Base-by-base conservation (phyloP, 2,329 filamentous ascomycete genomes). In the Cladophialophora immunda region DNA sequence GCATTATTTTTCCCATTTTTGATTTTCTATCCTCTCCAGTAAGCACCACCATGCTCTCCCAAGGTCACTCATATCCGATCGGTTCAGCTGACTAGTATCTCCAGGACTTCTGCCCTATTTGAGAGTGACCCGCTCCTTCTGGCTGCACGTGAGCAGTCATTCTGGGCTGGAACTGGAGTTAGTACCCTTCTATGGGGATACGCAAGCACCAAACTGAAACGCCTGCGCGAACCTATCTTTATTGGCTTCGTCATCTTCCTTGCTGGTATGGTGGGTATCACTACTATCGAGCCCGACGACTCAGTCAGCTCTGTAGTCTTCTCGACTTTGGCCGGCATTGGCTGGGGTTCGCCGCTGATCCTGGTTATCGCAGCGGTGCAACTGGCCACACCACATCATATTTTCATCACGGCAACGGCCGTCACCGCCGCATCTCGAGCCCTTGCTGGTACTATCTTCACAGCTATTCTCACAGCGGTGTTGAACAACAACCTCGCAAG, bases 331-430 rank as follows among this genome's bases (percentile, higher is more conserved):
- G 32, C 55, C 8, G 65, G 65, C n/a, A 15, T 61, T 50, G 65
- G 65, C 4, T 55, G 60, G 41, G 65, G 61, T 3, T 54, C 54
- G 30, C 22, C 47, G 15, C 19, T 68, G 7, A 61, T 61, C 56
- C 17, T 60, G 6, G 47, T 65, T 32, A 61, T 61, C 15, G 15
- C 65, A 7, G 53, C 29, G 8, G 62, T 68, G 11, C 65, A 68
- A 27, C 41, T 68, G 2, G 25, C 56, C 6, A 53, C 62, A n/a
- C 65, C 65, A 7, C 56, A 60, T 47, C 38, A 45, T 27, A 52
- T 61, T 7, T 56, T 68, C 29, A 62, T 62, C 2, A 65, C 62
- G n/a, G 62, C 66, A 13, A 68, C 66, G 13, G 66, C 62, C 45
- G 32, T 58, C n/a, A 34, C 56, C 11, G 15, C 25, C 19, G 38